Evolutionary conservation across 306 rosid genomes (phyloP).

Genomic region (Benincasa hispida): DNA sequence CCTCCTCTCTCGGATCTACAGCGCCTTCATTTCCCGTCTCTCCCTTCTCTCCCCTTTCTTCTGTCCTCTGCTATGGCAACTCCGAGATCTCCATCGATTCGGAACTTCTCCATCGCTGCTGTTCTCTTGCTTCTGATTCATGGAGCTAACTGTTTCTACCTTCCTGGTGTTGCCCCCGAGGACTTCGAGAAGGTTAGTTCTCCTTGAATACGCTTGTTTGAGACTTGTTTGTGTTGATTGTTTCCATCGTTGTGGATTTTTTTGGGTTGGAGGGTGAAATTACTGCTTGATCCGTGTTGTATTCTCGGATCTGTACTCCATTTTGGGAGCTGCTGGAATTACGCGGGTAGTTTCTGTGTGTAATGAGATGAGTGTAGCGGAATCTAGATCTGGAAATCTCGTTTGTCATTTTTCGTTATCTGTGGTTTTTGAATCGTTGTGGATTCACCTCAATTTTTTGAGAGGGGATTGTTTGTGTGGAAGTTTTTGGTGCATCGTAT

Average conservation of each 20-base stretch:
- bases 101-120: slow-evolving; percentile 20
- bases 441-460: not conserved
- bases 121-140: slow-evolving; percentile 42
- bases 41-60: not conserved
- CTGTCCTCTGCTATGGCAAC: slow-evolving; percentile 3
- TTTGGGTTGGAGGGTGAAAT: not conserved
- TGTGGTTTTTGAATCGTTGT: not conserved
- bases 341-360: not conserved
- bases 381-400: slow-evolving; percentile 1
- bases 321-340: not conserved
- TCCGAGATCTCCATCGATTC: slow-evolving; percentile 30
- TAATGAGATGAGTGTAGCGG: not conserved
- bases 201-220: not conserved
- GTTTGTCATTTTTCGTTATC: not conserved
- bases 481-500: not conserved
- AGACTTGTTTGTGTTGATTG: not conserved
- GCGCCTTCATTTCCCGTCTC: not conserved
- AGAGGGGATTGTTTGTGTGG: not conserved
- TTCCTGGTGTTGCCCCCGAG: slow-evolving; percentile 98
- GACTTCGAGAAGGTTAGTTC: slow-evolving; percentile 68
- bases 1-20: not conserved
- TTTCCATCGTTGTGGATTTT: not conserved
- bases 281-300: slow-evolving; percentile 25
- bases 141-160: slow-evolving; percentile 61
- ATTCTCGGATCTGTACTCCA: slow-evolving; percentile 1